Evolutionary conservation across 805 yeast species (phyloP).

Genomic region (Candida maris): DNA sequence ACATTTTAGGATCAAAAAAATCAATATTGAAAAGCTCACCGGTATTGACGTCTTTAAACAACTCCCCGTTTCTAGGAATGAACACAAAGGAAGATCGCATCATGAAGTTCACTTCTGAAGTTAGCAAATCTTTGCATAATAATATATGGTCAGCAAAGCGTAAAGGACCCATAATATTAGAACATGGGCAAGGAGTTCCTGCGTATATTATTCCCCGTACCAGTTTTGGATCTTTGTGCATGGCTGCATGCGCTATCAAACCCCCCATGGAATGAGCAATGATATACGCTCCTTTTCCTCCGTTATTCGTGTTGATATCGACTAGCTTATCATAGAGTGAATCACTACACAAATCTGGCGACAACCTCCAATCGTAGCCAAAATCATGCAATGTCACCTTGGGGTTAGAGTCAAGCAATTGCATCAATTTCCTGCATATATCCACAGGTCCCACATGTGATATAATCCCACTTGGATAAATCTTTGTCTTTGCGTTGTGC

Average conservation of each 20-base stretch:
- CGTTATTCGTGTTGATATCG: conserved; percentile 40
- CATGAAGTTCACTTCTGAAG: conserved; percentile 79
- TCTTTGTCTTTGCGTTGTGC: conserved; percentile 42
- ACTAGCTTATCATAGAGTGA: conserved; percentile 49
- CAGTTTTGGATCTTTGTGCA: conserved; percentile 63
- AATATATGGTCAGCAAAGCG: conserved; percentile 78
- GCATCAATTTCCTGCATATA: conserved; percentile 58
- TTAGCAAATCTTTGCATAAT: conserved; percentile 66
- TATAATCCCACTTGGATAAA: conserved; percentile 73
- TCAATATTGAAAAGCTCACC: conserved; percentile 62
- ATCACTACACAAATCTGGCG: conserved; percentile 52
- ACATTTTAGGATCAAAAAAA: conserved; percentile 72
- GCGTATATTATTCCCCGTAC: conserved; percentile 76
- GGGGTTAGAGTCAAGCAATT: conserved; percentile 50
- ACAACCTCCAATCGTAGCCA: conserved; percentile 93
- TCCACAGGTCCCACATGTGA: conserved; percentile 88
- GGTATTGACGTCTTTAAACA: conserved; percentile 62
- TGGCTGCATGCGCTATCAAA: conserved; percentile 71
- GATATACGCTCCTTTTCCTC: conserved; percentile 59
- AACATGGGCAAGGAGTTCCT: conserved; percentile 81
- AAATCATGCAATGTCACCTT: conserved; percentile 63
- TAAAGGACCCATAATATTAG: conserved; percentile 82
- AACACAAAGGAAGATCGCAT: conserved; percentile 84
- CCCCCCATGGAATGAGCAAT: conserved; percentile 97
- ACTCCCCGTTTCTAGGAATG: conserved; percentile 70